A percentile compares a stretch with the other conserved stretches of the same genome.
phyloP scores from a whole-genome alignment of 1,139 yeast species.

The Spencermartinsiella ligniputridi region DNA sequence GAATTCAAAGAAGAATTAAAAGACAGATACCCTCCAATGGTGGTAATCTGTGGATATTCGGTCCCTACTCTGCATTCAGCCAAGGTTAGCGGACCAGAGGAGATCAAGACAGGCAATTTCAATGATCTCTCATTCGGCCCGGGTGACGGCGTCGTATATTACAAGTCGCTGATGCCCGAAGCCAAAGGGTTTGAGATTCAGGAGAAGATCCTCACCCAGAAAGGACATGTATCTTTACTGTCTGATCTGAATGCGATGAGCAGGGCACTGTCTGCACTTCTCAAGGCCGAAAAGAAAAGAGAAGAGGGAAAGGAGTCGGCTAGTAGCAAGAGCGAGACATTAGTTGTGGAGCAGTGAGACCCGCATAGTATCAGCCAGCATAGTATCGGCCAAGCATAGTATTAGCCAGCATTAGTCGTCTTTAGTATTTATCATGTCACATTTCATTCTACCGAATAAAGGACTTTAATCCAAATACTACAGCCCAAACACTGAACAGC shows the following conservation, averaged over 20 bases:
- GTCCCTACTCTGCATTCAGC: slow-evolving; percentile 86
- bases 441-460: slow-evolving; percentile 44
- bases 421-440: too few relatives aligned
- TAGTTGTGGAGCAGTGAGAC: too few relatives aligned
- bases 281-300: slow-evolving; percentile 24
- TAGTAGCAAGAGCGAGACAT: not conserved
- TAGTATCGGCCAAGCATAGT: too few relatives aligned
- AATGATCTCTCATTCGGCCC: slow-evolving; percentile 78
- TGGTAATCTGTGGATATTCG: slow-evolving; percentile 69
- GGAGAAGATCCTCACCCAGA: slow-evolving; percentile 58
- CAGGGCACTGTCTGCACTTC: slow-evolving; percentile 58
- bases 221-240: slow-evolving; percentile 78
- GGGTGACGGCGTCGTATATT: slow-evolving; percentile 91
- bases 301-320: too few relatives aligned
- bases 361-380: too few relatives aligned
- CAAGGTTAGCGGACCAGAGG: slow-evolving; percentile 55
- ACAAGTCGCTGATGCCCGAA: slow-evolving; percentile 77
- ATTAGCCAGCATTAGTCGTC: too few relatives aligned
- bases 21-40: slow-evolving; percentile 72
- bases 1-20: slow-evolving; percentile 46
- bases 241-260: slow-evolving; percentile 72
- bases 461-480: slow-evolving; percentile 77
- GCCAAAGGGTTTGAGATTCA: slow-evolving; percentile 61
- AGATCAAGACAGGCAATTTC: slow-evolving; percentile 66
- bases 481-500: slow-evolving; percentile 77